Evolutionary conservation across 768 basidiomycete genomes (phyloP).

Genomic region (Peribolospora baueri): DNA sequence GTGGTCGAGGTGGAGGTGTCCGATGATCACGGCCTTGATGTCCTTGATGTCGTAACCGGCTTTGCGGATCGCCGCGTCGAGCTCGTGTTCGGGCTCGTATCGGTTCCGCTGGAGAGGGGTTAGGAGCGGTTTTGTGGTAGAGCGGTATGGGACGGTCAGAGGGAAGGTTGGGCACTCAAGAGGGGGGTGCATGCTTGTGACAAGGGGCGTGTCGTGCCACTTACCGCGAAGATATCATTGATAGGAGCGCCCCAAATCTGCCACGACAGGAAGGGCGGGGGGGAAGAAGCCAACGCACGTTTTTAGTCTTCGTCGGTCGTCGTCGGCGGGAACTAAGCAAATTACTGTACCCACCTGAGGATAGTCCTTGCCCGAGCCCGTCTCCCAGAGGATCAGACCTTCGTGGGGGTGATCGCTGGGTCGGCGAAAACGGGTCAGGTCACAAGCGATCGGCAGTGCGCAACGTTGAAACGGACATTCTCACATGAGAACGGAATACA

Average conservation of each 20-base stretch:
- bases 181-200: no score
- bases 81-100: constrained; percentile 1
- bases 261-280: neutral
- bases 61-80: constrained; percentile 1
- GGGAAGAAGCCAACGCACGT: neutral
- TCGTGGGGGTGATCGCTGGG: neutral
- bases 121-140: no score
- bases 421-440: neutral
- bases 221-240: neutral
- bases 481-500: neutral
- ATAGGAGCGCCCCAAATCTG: neutral
- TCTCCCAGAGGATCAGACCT: neutral
- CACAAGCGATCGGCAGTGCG: neutral
- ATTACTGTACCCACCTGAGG: neutral
- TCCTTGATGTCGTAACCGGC: constrained; percentile 1
- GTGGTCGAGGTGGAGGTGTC: constrained; percentile 5
- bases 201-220: no score
- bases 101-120: neutral
- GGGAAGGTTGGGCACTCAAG: no score
- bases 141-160: no score
- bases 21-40: constrained; percentile 2
- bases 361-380: neutral
- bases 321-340: neutral
- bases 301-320: no score
- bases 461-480: neutral